Base-by-base conservation (phyloP, 768 basidiomycete genomes). In the Tephrocybe sp. region DNA sequence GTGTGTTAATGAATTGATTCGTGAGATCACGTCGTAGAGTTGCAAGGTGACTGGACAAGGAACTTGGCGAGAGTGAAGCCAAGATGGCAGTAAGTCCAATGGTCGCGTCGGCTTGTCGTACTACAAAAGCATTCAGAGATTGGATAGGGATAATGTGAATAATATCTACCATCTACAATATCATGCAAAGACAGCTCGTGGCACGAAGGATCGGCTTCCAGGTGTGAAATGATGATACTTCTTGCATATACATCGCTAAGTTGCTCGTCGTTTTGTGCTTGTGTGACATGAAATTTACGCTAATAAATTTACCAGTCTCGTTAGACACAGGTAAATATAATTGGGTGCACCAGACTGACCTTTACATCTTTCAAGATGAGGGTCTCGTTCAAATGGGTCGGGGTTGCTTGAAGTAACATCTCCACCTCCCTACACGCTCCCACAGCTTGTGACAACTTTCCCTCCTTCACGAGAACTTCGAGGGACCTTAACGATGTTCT, bases 261-360 rank as follows among this genome's bases (percentile, higher is more conserved):
- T 59, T 89, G 83, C 54, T 91, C 90, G 61, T 89, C 83, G 6
- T 81, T 67, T 32, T 79, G 79, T 49, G 85, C 81, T 60, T 75
- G 74, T 21, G 77, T 65, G 8, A 80, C 75, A 53, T 75, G 76
- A 51, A 83, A 76, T 57, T 72, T 80, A 44, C 70, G 74, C 90
- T 93, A 56, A 15, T n/a, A n/a, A n/a, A n/a, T n/a, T n/a, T n/a
- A n/a, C n/a, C n/a, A n/a, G 26, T 51, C 15, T 46, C 26, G 7
- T 4, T 28, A 17, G 24, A 11, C 12, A 25, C 14, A 48, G 17
- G 59, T n/a, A 15, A 58, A 46, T n/a, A 45, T n/a, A 36, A 38
- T 34, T 38, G 41, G n/a, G 58, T 39, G n/a, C 24, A 32, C 6
- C 28, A n/a, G 9, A 62, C 76, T 26, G 57, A 90, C 90, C 75